phyloP scores from a whole-genome alignment of 148 eudicot genomes.

The Polygonum aviculare region DNA sequence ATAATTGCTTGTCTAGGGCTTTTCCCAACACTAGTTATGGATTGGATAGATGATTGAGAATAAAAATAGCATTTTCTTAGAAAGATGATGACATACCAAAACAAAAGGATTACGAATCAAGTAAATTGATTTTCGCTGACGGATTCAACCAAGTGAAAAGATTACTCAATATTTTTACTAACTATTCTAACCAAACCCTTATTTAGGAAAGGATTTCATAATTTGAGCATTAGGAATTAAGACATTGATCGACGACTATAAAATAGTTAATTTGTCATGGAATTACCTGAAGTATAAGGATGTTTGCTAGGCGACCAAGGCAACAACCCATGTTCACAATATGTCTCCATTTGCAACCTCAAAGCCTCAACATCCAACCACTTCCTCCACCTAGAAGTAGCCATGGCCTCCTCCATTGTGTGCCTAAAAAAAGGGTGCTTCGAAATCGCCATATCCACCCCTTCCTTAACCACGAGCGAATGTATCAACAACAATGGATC shows the following conservation, averaged over 20 bases:
- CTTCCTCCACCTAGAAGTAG: constrained; percentile 89
- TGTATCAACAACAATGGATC: constrained; percentile 84
- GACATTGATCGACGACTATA: no score
- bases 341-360: constrained; percentile 69
- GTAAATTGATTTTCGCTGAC: no score
- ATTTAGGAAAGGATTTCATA: neutral
- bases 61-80: no score
- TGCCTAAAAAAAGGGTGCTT: constrained; percentile 59
- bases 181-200: no score
- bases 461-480: constrained; percentile 50
- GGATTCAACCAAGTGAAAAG: no score
- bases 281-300: constrained; percentile 77
- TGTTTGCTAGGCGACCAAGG: constrained; percentile 76
- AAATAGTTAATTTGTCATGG: neutral
- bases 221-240: no score
- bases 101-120: no score
- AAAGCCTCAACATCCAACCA: constrained; percentile 72
- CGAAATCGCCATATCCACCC: constrained; percentile 83
- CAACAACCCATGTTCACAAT: constrained; percentile 73
- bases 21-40: no score
- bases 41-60: no score
- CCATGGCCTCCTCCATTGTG: constrained; percentile 95
- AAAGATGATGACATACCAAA: no score
- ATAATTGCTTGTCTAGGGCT: no score
- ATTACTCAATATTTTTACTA: no score